These are phyloP conservation scores for Pseudopyricularia javanii DNA, from an alignment of 2,329 filamentous ascomycete genomes.

Conservation along the genomic window DNA sequence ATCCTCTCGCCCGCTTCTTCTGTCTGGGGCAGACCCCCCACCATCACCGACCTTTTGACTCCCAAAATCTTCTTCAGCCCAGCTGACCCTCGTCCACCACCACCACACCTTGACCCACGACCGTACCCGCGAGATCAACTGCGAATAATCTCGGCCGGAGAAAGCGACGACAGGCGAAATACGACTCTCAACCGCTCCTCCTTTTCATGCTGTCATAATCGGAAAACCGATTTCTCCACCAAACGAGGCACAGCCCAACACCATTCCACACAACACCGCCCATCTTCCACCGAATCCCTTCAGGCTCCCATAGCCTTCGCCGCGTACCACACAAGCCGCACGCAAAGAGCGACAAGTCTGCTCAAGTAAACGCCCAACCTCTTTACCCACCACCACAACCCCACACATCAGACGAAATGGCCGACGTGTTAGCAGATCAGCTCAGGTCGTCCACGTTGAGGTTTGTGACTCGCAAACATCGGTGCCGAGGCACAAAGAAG, in stretches of 20 bases:
- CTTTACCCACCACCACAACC: neutral
- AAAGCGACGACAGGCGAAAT: neutral
- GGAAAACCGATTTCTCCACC: neutral
- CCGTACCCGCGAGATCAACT: no score
- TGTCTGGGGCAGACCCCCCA: neutral
- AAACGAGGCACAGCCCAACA: neutral
- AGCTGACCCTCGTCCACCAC: no score
- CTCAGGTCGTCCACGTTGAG: constrained; percentile 36
- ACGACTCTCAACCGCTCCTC: neutral
- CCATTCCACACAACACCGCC: neutral
- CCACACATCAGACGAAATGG: constrained; percentile 20
- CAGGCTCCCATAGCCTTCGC: neutral
- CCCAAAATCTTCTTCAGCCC: neutral
- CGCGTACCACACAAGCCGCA: neutral
- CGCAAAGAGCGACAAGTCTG: neutral
- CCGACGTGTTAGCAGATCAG: constrained; percentile 37
- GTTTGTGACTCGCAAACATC: constrained; percentile 8
- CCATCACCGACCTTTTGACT: neutral
- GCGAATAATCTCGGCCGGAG: no score
- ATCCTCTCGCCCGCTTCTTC: neutral
- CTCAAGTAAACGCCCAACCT: neutral
- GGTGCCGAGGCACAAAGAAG: neutral
- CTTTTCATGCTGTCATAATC: neutral
- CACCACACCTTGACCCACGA: no score
- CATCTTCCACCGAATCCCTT: neutral